Evolutionary conservation across 208 protist genomes (phyloP), one percentile per base, ranked within the genome.

Genomic region (Vickermania spadyakhi): DNA sequence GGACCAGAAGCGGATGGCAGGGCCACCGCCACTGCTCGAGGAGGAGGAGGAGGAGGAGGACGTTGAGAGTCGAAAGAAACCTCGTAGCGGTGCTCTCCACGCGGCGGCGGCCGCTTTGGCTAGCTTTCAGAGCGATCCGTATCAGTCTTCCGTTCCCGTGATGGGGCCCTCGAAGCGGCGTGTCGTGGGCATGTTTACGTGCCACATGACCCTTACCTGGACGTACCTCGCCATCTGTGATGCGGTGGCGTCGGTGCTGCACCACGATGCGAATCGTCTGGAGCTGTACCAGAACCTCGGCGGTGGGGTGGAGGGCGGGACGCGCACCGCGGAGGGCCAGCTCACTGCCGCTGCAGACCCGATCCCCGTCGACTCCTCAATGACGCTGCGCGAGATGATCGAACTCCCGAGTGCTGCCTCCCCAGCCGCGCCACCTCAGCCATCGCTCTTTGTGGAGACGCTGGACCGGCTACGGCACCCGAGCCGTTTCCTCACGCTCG

Each of bases 361-460:
- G 11, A 7, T 45, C 36, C 36, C 36, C 11, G 7, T 45, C 11
- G 36, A 18, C 11, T 45, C 36, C 11, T 45, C 36, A 18, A 7
- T 45, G 36, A 45, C 3, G 63, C 57, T 14, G 5, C 57, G 2
- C 25, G n/a, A 51, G 52, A 11, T 41, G 7, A 29, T 27, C 30
- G 30, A 52, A 49, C 56, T 56, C n/a, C 50, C 58, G 30, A 23
- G 42, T 22, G 27, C 30, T 0, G 54, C 50, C 41, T 62, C 50
- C 29, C 14, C 53, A 18, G 51, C 56, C 5, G 54, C 60, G n/a
- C 57, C 58, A 27, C 31, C 45, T 53, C 25, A 14, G 28, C 23
- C 23, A 5, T 22, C 25, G 2, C 49, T 86, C 3, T 86, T 64
- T 53, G 80, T 74, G 36, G 75, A 81, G 58, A 62, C 53, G 27